phyloP scores from a whole-genome alignment of 257 asterid species.

The Solanum piurae region DNA sequence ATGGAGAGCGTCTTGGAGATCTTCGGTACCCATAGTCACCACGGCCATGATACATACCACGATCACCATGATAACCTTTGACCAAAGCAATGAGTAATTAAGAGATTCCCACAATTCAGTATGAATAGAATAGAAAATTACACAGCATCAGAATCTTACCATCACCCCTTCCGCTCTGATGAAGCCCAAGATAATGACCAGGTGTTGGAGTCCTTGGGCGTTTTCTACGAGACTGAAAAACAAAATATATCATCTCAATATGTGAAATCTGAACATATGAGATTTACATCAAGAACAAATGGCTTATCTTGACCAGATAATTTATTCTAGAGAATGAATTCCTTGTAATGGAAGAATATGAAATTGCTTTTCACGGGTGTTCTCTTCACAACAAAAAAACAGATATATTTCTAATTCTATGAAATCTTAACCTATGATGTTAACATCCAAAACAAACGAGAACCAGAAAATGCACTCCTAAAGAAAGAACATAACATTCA shows the following conservation, averaged over 20 bases:
- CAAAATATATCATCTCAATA: background rate
- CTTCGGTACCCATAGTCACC: constrained; percentile 78
- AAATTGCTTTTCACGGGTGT: constrained; percentile 5
- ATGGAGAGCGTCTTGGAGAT: constrained; percentile 60
- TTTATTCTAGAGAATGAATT: background rate
- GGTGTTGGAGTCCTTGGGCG: constrained; percentile 81
- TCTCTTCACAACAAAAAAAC: constrained; percentile 23
- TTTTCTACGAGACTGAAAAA: constrained; percentile 39
- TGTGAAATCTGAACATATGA: background rate
- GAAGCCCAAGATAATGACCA: constrained; percentile 96
- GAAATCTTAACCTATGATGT: background rate
- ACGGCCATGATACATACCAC: constrained; percentile 56
- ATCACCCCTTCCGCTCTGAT: constrained; percentile 16
- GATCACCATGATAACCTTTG: constrained; percentile 7
- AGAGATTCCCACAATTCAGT: background rate
- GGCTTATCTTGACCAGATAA: background rate
- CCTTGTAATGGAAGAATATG: background rate
- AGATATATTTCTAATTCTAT: constrained; percentile 7
- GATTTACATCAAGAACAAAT: background rate
- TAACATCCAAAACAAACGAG: background rate
- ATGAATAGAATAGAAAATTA: background rate
- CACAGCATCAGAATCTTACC: background rate
- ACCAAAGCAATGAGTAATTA: background rate
- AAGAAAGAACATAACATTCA: background rate
- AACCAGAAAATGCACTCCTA: background rate